Conservation (phyloP, 2,329 filamentous ascomycete species). For the Penicillium sp. region DNA sequence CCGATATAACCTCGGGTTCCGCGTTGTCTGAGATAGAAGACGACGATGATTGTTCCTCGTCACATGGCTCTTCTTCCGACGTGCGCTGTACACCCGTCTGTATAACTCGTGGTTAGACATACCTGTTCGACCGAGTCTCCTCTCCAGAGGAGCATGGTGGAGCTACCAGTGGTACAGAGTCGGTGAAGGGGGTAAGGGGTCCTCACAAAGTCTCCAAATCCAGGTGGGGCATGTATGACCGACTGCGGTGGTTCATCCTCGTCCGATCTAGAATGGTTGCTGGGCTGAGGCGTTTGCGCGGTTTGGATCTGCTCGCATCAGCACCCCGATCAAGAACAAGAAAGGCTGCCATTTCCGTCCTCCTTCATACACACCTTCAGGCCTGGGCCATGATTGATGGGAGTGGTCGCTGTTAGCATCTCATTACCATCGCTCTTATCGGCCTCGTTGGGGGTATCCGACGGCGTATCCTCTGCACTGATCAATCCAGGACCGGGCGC, state of each 20-base stretch:
- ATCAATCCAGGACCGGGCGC: conserved; percentile 3
- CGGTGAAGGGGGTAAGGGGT: background rate
- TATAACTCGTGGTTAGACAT: background rate
- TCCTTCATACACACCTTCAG: conserved; percentile 29
- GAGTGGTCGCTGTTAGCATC: background rate
- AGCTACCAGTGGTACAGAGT: too few species aligned
- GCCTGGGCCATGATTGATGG: conserved; percentile 15
- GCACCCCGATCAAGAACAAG: background rate
- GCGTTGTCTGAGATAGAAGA: conserved; percentile 9
- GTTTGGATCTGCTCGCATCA: conserved; percentile 37
- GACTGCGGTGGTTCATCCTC: conserved; percentile 76
- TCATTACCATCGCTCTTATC: conserved; percentile 1
- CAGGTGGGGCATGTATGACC: conserved; percentile 87
- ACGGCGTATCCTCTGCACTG: conserved; percentile 1
- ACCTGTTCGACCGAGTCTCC: too few species aligned
- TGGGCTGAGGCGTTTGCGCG: conserved; percentile 19
- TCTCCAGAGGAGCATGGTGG: too few species aligned
- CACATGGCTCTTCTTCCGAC: conserved; percentile 9
- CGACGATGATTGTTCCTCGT: conserved; percentile 17
- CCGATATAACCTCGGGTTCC: conserved; percentile 5
- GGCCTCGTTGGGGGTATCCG: conserved; percentile 1
- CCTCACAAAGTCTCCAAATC: conserved; percentile 78
- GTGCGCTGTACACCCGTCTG: background rate
- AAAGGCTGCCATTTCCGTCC: background rate
- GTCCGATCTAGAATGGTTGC: conserved; percentile 51